Percentiles rank a stretch among this genome's conserved stretches.
Evolutionary conservation across 768 basidiomycete species (phyloP).

Genomic region (Leccinellum albellum): DNA sequence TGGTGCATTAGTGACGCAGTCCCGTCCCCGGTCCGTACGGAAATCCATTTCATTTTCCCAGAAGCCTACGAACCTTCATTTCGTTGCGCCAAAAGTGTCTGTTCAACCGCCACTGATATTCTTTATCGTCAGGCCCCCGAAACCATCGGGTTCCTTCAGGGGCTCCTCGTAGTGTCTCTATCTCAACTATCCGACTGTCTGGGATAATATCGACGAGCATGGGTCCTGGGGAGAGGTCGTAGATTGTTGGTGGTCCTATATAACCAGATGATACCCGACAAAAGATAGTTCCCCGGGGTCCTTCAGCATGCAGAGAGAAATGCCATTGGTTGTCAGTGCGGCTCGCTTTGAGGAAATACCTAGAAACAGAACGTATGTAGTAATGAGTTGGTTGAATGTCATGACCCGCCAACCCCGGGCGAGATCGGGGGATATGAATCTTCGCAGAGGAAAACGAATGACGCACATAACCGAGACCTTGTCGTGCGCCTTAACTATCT

Average conservation of each 20-base stretch:
- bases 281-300: conserved; percentile 16
- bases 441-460: background rate
- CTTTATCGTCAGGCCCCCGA: conserved; percentile 19
- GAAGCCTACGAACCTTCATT: conserved; percentile 21
- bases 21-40: background rate
- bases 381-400: background rate
- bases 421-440: background rate
- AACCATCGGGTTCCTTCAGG: conserved; percentile 20
- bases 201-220: conserved; percentile 15
- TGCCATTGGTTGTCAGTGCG: conserved; percentile 19
- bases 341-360: conserved; percentile 22
- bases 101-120: conserved; percentile 21
- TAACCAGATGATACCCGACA: conserved; percentile 23
- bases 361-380: conserved; percentile 1
- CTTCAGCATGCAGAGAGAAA: conserved; percentile 15
- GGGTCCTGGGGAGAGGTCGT: conserved; percentile 2
- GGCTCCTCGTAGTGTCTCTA: conserved; percentile 11
- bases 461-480: conserved; percentile 20
- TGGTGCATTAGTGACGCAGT: background rate
- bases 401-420: background rate
- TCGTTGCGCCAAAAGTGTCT: conserved; percentile 11
- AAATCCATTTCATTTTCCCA: background rate
- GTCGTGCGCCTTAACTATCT: conserved; percentile 25
- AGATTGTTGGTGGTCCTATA: conserved; percentile 11
- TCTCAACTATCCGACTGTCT: conserved; percentile 3